Evolutionary conservation across 208 protist species (phyloP), one percentile per base, ranked within the genome.

Genomic region (Herpetomonas samuelpessoai): DNA sequence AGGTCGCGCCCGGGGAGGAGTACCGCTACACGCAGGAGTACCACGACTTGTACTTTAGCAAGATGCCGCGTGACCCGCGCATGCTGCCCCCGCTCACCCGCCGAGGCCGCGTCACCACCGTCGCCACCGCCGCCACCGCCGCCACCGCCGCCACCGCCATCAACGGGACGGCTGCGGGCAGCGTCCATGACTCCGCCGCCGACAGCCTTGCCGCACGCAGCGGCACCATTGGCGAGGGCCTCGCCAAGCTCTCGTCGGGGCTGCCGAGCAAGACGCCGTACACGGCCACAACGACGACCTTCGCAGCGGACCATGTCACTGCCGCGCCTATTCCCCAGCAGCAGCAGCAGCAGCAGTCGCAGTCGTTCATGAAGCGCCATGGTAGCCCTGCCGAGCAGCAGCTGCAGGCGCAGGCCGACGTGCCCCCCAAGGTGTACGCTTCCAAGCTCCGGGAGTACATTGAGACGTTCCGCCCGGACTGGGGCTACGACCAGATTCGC

Each of bases 11-110:
- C 1, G 77, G 69, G 31, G 80, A 93, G 75, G 79, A 85, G 70
- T 93, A 93, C 75, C 82, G 82, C 57, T 90, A 88, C 78, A 85
- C 77, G 16, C 67, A 85, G 63, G 80, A 89, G 54, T 93, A 93
- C 70, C 86, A 90, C 60, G 57, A 44, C 7, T 54, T 83, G 22
- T 93, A 93, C 73, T 93, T 88, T 78, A 82, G 81, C 24, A 81
- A 85, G 62, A 83, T 68, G 39, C 86, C 86, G 14, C 79, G 86
- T 25, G 86, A 93, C 62, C 86, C 86, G 25, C 86, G 86, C 61
- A 86, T 90, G 86, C 76, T 81, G 54, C 78, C 76, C 9, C 86
- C 86, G 56, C 70, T 93, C 28, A 79, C 74, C 10, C 65, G 65
- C 45, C 68, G 65, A 35, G 65, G 65, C 45, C 61, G 57, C 22